These are phyloP conservation scores for Sanghuangporus sanghuang DNA, from an alignment of 1,284 basidiomycete species.

Conservation along the genomic window DNA sequence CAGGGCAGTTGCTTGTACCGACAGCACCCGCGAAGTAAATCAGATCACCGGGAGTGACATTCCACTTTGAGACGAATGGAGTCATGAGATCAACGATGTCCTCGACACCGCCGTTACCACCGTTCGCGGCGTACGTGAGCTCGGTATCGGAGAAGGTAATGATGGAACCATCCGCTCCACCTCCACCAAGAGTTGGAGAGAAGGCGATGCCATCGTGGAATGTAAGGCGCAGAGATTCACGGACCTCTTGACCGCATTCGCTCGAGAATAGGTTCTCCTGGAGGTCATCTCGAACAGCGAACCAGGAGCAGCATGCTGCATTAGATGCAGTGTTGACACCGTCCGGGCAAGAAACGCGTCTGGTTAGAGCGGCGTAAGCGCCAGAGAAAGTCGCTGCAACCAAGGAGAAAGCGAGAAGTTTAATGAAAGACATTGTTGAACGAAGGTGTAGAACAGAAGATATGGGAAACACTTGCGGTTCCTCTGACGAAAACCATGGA, in stretches of 20 bases:
- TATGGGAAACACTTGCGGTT: background rate
- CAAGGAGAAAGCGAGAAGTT: constrained; percentile 23
- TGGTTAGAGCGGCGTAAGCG: constrained; percentile 25
- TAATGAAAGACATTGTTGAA: constrained; percentile 26
- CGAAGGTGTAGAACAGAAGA: background rate
- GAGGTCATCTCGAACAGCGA: constrained; percentile 34
- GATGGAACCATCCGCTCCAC: constrained; percentile 38
- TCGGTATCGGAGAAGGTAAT: constrained; percentile 32
- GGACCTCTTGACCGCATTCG: constrained; percentile 38
- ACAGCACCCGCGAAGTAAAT: constrained; percentile 39
- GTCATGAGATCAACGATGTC: constrained; percentile 31
- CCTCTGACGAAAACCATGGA: background rate
- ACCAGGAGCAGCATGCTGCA: constrained; percentile 36
- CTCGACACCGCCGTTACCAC: constrained; percentile 28
- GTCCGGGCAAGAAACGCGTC: constrained; percentile 32
- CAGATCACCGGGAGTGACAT: constrained; percentile 24
- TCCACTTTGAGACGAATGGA: constrained; percentile 26
- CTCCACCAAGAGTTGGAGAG: constrained; percentile 27
- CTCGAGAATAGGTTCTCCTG: constrained; percentile 37
- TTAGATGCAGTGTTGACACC: constrained; percentile 31
- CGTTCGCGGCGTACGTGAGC: constrained; percentile 16
- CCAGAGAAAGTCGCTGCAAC: constrained; percentile 17
- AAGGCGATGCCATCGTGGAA: constrained; percentile 43
- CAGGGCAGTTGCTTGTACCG: constrained; percentile 37
- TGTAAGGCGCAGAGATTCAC: constrained; percentile 37